These are phyloP conservation scores for Madurella fahalii DNA, from an alignment of 2,329 filamentous ascomycete species.

Conservation along the genomic window DNA sequence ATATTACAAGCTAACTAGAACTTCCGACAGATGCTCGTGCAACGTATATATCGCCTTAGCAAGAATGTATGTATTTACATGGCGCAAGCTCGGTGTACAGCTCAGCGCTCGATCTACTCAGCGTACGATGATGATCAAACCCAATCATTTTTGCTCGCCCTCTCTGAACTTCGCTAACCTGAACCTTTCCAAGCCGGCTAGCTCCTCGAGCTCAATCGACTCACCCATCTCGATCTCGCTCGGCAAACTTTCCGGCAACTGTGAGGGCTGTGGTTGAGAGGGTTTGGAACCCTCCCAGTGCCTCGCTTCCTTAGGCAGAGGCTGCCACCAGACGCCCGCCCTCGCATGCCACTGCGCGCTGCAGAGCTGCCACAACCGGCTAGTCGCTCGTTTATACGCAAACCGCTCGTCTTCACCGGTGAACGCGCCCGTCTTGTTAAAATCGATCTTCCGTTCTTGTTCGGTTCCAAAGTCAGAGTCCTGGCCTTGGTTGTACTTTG, in stretches of 20 bases:
- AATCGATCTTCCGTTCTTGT: slow-evolving; percentile 49
- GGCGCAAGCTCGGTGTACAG: too few species aligned
- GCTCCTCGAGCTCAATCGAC: slow-evolving; percentile 40
- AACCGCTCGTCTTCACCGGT: slow-evolving; percentile 80
- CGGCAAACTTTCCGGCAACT: neutral
- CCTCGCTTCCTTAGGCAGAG: slow-evolving; percentile 58
- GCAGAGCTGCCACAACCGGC: slow-evolving; percentile 80
- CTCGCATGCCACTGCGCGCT: slow-evolving; percentile 67
- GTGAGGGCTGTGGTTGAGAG: slow-evolving; percentile 20
- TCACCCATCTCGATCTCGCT: slow-evolving; percentile 40
- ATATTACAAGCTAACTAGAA: too few species aligned
- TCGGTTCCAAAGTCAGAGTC: slow-evolving; percentile 51
- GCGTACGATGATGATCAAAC: neutral
- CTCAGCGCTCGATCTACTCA: too few species aligned
- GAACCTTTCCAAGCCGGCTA: slow-evolving; percentile 38
- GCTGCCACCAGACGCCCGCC: slow-evolving; percentile 63
- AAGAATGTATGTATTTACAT: too few species aligned
- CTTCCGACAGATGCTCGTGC: too few species aligned
- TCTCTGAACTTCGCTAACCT: slow-evolving; percentile 31
- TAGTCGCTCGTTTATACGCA: slow-evolving; percentile 72
- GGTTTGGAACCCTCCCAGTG: slow-evolving; percentile 31
- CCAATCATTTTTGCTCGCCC: slow-evolving; percentile 1
- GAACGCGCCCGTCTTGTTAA: slow-evolving; percentile 60
- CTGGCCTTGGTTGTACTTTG: slow-evolving; percentile 52
- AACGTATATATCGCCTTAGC: too few species aligned